Evolutionary conservation across 495 filamentous ascomycete genomes (phyloP), one percentile per base, ranked within the genome.

Genomic region (Penicillium roqueforti): DNA sequence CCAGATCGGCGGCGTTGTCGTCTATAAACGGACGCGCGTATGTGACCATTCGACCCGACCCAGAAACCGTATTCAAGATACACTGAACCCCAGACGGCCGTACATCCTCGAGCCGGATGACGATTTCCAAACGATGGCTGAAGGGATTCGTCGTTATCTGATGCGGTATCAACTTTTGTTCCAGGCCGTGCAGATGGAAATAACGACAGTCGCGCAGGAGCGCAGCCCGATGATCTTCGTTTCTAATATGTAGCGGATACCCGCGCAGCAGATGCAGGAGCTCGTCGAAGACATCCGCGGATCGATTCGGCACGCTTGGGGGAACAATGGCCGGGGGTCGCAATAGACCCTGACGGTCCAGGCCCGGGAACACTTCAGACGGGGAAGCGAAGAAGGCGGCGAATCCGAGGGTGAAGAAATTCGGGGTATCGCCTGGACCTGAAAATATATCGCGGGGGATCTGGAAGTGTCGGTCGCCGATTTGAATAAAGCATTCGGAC

Each of bases 351-450:
- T 83, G 79, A 16, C 87, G 81, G 43, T 91, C 81, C 1, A 97
- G 80, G 2, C 93, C 93, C 0, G 92, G 92, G 61, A 96, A 96
- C 39, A 91, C 79, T 59, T 95, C 86, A 22, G 81, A 73, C 3
- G 88, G 88, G 1, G 83, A 83, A 23, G 84, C 82, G 72, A 97
- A 95, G 76, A 95, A 95, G 63, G 91, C 83, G 10, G 85, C 86
- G 64, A 96, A 96, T 47, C 92, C 92, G 6, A 98, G 81, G 6
- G 90, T 84, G 76, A 98, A 98, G 80, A 92, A 98, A 70, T 98
- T 98, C 6, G 91, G 91, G 26, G 83, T 84, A 68, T 98, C 90
- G 4, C 93, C 92, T 10, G 88, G 89, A 22, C 77, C 76, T 10
- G 83, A 85, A 71, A 98, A 95, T 53, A 95, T 79, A 59, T 96